phyloP scores from a whole-genome alignment of 176 grass and related monocot species.

The Hsuehochloa calcarea region DNA sequence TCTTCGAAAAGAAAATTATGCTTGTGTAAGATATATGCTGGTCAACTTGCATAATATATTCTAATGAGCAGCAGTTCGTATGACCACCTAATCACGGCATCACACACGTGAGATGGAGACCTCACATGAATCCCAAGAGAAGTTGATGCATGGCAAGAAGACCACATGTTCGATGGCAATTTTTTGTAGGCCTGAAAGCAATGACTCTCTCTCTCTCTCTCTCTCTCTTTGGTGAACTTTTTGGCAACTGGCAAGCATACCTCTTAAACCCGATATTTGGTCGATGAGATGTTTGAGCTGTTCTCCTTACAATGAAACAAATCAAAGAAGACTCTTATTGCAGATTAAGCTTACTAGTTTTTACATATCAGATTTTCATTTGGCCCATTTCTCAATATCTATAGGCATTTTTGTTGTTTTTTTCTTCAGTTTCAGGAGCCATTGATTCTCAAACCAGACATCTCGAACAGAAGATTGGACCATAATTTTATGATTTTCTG shows the following conservation, averaged over 20 bases:
- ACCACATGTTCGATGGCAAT: background rate
- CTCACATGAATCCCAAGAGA: slow-evolving; percentile 2
- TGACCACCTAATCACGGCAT: background rate
- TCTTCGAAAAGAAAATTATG: background rate
- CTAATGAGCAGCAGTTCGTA: background rate
- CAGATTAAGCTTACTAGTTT: background rate
- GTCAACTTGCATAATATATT: background rate
- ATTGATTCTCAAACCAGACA: background rate
- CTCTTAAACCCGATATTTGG: background rate
- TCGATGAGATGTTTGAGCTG: slow-evolving; percentile 17
- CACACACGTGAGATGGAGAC: background rate
- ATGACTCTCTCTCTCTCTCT: no score
- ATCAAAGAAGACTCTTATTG: background rate
- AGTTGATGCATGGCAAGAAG: slow-evolving; percentile 1
- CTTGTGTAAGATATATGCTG: background rate
- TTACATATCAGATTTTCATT: background rate
- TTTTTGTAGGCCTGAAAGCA: background rate
- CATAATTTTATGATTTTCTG: background rate
- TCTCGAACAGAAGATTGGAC: background rate
- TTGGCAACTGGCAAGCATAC: background rate
- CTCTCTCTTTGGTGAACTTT: background rate
- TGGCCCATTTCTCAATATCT: background rate
- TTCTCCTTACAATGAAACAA: background rate
- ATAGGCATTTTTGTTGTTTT: slow-evolving; percentile 4
- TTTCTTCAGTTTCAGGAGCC: slow-evolving; percentile 1